Evolutionary conservation across 2,329 filamentous ascomycete genomes (phyloP).

Genomic region (Periconia sp.): DNA sequence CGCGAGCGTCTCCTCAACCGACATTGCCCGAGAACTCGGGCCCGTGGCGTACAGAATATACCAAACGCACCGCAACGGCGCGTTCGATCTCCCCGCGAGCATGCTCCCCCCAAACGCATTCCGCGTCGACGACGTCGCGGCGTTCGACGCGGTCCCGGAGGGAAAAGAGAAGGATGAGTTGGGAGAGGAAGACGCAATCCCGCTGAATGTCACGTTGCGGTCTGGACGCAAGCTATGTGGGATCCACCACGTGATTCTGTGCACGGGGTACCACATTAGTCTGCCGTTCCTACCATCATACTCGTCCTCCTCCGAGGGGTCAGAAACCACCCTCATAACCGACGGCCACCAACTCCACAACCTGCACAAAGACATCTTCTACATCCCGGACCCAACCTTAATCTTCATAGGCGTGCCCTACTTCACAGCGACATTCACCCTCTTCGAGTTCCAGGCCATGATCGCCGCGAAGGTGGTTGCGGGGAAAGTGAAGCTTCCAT

Average conservation of each 20-base stretch:
- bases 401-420: constrained; percentile 67
- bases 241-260: constrained; percentile 65
- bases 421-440: constrained; percentile 66
- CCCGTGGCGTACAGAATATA: constrained; percentile 49
- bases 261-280: constrained; percentile 69
- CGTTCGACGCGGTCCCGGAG: constrained; percentile 43
- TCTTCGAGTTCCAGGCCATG: constrained; percentile 72
- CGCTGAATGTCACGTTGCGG: constrained; percentile 54
- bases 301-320: constrained; percentile 45
- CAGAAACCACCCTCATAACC: constrained; percentile 58
- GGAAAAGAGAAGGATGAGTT: neutral
- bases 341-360: constrained; percentile 67
- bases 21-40: constrained; percentile 57
- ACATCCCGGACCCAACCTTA: constrained; percentile 66
- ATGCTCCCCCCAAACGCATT: constrained; percentile 58
- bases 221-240: constrained; percentile 56
- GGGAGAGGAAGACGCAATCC: constrained; percentile 38
- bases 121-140: constrained; percentile 55
- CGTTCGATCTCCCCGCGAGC: constrained; percentile 58
- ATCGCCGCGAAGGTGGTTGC: constrained; percentile 60
- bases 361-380: constrained; percentile 71
- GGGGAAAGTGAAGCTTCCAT: constrained; percentile 54
- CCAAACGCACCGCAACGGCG: constrained; percentile 62
- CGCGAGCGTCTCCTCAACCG: constrained; percentile 57
- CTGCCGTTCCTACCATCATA: constrained; percentile 60